phyloP scores from a whole-genome alignment of 768 basidiomycete genomes.

The Serendipita sp. region DNA sequence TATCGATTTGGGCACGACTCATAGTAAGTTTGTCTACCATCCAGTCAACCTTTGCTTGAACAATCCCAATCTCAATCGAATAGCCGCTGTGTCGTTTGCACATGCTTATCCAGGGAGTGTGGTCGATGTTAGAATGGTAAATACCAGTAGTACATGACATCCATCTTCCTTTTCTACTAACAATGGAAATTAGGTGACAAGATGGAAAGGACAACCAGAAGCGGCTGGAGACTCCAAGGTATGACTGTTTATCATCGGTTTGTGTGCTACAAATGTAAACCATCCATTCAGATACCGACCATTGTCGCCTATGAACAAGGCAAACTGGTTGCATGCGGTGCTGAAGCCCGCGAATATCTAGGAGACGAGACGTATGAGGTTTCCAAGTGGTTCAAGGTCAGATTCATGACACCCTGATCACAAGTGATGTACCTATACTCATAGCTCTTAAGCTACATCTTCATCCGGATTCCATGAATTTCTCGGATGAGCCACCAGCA shows the following conservation, averaged over 20 bases:
- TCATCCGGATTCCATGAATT: not conserved
- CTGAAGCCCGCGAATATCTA: not conserved
- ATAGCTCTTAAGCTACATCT: constrained; percentile 1
- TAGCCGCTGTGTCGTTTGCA: not conserved
- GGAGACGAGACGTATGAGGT: not conserved
- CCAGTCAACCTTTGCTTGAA: not conserved
- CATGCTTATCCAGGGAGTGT: not conserved
- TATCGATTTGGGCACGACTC: not conserved
- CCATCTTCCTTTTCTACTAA: not conserved
- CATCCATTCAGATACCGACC: not conserved
- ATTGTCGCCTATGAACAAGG: not conserved
- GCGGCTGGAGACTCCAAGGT: constrained; percentile 2
- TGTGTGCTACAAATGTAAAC: not conserved
- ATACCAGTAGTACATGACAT: not conserved
- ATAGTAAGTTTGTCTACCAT: not conserved
- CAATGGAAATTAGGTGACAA: not conserved
- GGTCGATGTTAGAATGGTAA: not conserved
- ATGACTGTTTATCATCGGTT: not conserved
- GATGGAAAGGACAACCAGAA: constrained; percentile 3
- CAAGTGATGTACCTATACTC: not conserved
- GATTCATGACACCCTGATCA: not conserved
- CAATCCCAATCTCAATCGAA: too few relatives aligned
- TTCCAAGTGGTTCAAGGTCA: not conserved
- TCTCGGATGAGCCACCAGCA: too few relatives aligned
- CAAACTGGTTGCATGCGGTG: not conserved